phyloP scores from a whole-genome alignment of 2,329 filamentous ascomycete species.

The Xylariaceae sp. region DNA sequence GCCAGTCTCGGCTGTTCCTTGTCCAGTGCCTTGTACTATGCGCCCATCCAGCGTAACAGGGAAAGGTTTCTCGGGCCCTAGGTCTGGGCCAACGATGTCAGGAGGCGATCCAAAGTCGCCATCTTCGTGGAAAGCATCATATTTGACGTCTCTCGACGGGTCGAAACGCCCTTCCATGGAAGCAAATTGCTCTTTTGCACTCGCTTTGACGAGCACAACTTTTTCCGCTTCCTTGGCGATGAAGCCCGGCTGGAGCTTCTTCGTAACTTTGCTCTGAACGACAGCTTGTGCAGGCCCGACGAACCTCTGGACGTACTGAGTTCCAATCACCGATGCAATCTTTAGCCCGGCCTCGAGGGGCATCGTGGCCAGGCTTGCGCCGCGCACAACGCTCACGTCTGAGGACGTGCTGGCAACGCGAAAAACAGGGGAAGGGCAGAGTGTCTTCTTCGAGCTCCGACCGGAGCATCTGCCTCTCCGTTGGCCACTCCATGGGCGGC shows the following conservation, averaged over 20 bases:
- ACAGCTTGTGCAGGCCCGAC: conserved; percentile 32
- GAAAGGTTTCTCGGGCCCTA: conserved; percentile 45
- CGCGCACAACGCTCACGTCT: conserved; percentile 53
- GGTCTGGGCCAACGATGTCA: conserved; percentile 37
- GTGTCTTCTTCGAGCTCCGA: conserved; percentile 33
- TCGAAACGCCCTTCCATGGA: conserved; percentile 30
- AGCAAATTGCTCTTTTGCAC: conserved; percentile 24
- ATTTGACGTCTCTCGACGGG: conserved; percentile 24
- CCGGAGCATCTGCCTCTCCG: too few relatives aligned
- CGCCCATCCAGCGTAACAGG: conserved; percentile 44
- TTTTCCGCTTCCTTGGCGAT: conserved; percentile 34
- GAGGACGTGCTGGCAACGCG: conserved; percentile 59
- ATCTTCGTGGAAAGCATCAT: conserved; percentile 27
- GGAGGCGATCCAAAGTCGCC: conserved; percentile 25
- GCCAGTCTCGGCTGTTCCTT: conserved; percentile 31
- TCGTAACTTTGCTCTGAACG: conserved; percentile 30
- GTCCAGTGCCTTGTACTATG: conserved; percentile 37
- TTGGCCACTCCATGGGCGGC: too few relatives aligned
- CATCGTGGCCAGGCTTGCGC: conserved; percentile 56
- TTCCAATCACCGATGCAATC: conserved; percentile 43
- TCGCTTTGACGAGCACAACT: conserved; percentile 28
- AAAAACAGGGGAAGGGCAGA: conserved; percentile 62
- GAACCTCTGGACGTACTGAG: conserved; percentile 36
- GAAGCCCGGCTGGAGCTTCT: conserved; percentile 21
- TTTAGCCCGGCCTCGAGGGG: conserved; percentile 59